Evolutionary conservation across 2,329 filamentous ascomycete genomes (phyloP).

Genomic region (Zymoseptoria passerinii): DNA sequence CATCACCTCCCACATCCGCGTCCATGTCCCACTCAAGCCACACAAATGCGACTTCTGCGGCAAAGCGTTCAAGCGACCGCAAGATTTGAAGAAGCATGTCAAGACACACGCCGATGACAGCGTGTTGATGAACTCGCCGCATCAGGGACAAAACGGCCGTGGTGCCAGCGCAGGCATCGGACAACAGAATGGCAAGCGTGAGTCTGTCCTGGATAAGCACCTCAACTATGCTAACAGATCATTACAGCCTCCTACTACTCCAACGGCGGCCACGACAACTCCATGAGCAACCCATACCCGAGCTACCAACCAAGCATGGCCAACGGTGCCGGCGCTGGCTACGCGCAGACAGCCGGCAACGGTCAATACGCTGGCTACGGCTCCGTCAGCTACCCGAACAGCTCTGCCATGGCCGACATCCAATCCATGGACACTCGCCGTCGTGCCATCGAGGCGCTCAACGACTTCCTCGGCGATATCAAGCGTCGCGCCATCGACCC

Average conservation of each 20-base stretch:
- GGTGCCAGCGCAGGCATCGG: slow-evolving; percentile 24
- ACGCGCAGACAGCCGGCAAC: slow-evolving; percentile 20
- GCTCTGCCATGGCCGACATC: slow-evolving; percentile 28
- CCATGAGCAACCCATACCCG: slow-evolving; percentile 25
- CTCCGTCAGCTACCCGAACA: slow-evolving; percentile 41
- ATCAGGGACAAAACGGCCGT: slow-evolving; percentile 35
- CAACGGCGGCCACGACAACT: slow-evolving; percentile 22
- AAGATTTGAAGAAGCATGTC: slow-evolving; percentile 98
- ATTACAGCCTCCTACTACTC: slow-evolving; percentile 27
- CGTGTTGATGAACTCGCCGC: slow-evolving; percentile 58
- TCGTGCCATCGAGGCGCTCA: slow-evolving; percentile 72
- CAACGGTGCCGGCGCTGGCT: slow-evolving; percentile 18
- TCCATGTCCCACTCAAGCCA: slow-evolving; percentile 97
- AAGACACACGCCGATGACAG: slow-evolving; percentile 98
- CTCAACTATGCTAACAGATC: slow-evolving; percentile 6
- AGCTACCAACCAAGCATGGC: slow-evolving; percentile 25
- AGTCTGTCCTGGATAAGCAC: slow-evolving; percentile 26
- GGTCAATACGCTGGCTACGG: slow-evolving; percentile 32
- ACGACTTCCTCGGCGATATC: slow-evolving; percentile 87
- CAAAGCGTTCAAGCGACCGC: slow-evolving; percentile 97
- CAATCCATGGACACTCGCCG: slow-evolving; percentile 61
- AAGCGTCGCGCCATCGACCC: slow-evolving; percentile 90
- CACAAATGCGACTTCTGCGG: slow-evolving; percentile 99
- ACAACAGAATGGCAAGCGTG: slow-evolving; percentile 33
- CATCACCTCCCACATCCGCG: slow-evolving; percentile 97